Base-by-base conservation (phyloP, 768 basidiomycete genomes). In the Termitomyces sp. region DNA sequence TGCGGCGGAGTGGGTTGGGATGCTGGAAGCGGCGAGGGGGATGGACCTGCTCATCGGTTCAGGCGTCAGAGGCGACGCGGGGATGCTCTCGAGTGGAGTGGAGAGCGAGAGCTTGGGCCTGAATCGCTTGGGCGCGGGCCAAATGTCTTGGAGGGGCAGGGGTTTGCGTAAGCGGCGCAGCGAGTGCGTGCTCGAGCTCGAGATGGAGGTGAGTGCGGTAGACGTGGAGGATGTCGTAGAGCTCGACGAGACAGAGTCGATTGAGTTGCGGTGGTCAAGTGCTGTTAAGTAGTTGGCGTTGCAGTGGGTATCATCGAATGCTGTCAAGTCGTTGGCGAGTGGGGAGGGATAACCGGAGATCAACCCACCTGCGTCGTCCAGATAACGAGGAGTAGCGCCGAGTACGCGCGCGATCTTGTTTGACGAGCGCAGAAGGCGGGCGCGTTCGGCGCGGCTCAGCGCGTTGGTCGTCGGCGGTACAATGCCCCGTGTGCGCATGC, bases 381-480 rank as follows among this genome's bases (percentile, higher is more conserved):
- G 60, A 32, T 86, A 71, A 57, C 79, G 82, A n/a, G 85, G 86
- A 16, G 83, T 79, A 20, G 76, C 72, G 13, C 86, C 86, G 12
- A 87, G 70, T 12, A 87, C 68, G 46, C 81, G 78, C 22, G 79
- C 78, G 22, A 88, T 76, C 70, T 86, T 87, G 63, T 77, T 80
- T 22, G 83, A 79, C 26, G 79, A 78, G 29, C 83, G 81, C 31
- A 84, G 63, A 24, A 87, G 76, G 53, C 81, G 81, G 9, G 74
- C 66, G n/a, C 84, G 79, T 66, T 86, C 80, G 24, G 74, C 64
- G 1, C 75, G 60, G 7, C 80, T 78, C 50, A 84, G 67, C 18
- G 74, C 69, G 67, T 88, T 87, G 16, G 74, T 79, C 24, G 86
- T 88, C 0, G 84, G 83, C 4, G 85, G 85, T 16, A 75, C 71